Percentiles rank a stretch among this genome's conserved stretches.
phyloP scores from a whole-genome alignment of 208 protist species.

The Balamuthia mandrillaris region DNA sequence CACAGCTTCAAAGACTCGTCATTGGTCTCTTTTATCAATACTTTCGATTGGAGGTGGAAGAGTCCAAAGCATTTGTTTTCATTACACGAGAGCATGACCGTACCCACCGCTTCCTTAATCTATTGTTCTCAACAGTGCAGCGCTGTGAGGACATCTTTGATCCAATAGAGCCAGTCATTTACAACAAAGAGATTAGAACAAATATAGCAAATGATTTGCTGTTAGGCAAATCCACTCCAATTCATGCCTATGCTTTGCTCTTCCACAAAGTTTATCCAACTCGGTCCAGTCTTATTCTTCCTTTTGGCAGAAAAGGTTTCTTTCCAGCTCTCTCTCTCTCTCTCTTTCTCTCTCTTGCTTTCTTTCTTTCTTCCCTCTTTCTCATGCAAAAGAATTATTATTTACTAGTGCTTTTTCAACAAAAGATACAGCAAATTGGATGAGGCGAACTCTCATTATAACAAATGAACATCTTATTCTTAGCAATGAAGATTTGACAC shows the following conservation, averaged over 20 bases:
- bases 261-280: not conserved
- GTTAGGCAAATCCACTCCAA: not conserved
- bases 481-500: not conserved
- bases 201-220: slow-evolving; percentile 12
- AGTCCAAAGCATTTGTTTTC: not conserved
- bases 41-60: not conserved
- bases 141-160: too few species aligned
- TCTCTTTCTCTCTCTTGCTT: too few species aligned
- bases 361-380: too few species aligned
- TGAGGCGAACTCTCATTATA: not conserved
- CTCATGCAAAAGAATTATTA: not conserved
- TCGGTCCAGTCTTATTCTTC: not conserved
- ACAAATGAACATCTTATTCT: not conserved
- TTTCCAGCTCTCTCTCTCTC: too few species aligned
- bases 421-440: not conserved
- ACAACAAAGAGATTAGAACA: not conserved
- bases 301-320: too few species aligned
- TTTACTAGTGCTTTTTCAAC: not conserved
- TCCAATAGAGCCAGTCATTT: not conserved
- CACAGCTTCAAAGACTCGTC: not conserved
- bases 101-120: not conserved
- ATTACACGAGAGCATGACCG: not conserved
- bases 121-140: not conserved
- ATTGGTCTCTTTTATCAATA: slow-evolving; percentile 25
- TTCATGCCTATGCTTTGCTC: not conserved